Base-by-base conservation (phyloP, 2,329 filamentous ascomycete genomes). In the Cordyceps tenuipes region DNA sequence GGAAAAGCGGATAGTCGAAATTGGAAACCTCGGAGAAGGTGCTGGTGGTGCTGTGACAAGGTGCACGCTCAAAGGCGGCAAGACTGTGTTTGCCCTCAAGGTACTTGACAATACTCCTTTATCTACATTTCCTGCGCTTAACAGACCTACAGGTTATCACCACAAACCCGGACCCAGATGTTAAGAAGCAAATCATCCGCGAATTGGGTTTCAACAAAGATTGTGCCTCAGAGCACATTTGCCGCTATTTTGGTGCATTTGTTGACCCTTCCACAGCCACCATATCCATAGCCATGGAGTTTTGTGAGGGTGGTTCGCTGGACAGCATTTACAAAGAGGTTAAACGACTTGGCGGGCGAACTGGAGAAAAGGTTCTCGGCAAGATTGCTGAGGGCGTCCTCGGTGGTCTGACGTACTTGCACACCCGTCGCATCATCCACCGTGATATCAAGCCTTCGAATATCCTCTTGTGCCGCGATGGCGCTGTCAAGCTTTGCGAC, bases 211-310 rank as follows among this genome's bases (percentile, higher is more conserved):
- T 97, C 81, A 99, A 99, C 81, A 97, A 97, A 75, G 90, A 92
- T 66, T 97, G 94, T 72, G 91, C 90, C 6, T 97, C 91, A 5
- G 88, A 94, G 62, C 91, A 97, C 72, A 99, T 99, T 68, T 99
- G 94, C 76, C 86, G 89, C 64, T 99, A 99, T 76, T 99, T 97
- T 69, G 94, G 94, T 64, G 93, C 93, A 46, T 99, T 97, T 72
- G 90, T 95, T 71, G 93, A 99, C 71, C 89, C 94, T 61, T 88
- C 91, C n/a, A 95, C 91, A 10, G 91, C 92, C 55, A 97, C 93
- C 52, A 97, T 99, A 66, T 96, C 91, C 52, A 99, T 99, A 70
- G 92, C 91, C 61, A 99, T 99, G 94, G 94, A 99, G 72, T 97
- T 96, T 69, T 99, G 94, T 71, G 94, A 97, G 75, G 94, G 94